These are phyloP conservation scores for Penicillium sp. DNA, from an alignment of 2,329 filamentous ascomycete species.

Conservation along the genomic window DNA sequence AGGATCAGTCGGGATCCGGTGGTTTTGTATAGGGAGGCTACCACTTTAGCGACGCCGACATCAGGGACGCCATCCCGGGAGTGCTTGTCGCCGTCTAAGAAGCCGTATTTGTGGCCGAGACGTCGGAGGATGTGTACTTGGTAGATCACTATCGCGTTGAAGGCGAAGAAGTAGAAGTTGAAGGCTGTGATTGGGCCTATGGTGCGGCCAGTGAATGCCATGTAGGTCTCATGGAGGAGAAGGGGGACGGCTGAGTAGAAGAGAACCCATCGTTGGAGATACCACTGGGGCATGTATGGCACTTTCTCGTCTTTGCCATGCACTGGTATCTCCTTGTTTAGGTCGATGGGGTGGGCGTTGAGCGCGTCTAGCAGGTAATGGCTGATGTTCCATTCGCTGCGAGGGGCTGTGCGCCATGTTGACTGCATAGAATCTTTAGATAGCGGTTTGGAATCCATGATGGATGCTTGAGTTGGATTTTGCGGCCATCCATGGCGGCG, in stretches of 20 bases:
- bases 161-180: conserved; percentile 41
- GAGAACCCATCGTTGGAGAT: conserved; percentile 44
- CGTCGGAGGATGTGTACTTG: conserved; percentile 29
- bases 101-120: conserved; percentile 23
- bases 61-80: conserved; percentile 45
- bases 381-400: conserved; percentile 26
- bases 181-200: conserved; percentile 36
- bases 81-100: conserved; percentile 27
- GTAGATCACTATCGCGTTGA: conserved; percentile 45
- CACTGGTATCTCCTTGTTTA: conserved; percentile 35
- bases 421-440: conserved; percentile 36
- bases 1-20: conserved; percentile 37
- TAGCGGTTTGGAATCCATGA: conserved; percentile 24
- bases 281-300: conserved; percentile 40
- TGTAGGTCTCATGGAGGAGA: conserved; percentile 40
- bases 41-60: conserved; percentile 37
- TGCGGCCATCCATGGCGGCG: neutral
- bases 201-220: conserved; percentile 31
- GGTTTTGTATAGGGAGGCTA: conserved; percentile 36
- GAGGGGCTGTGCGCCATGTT: conserved; percentile 30
- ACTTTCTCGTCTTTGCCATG: conserved; percentile 46
- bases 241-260: conserved; percentile 43
- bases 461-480: neutral
- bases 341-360: conserved; percentile 28
- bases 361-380: conserved; percentile 29